Base-by-base conservation (phyloP, 139 green algal species). In the Chlamydomonas schloesseri region DNA sequence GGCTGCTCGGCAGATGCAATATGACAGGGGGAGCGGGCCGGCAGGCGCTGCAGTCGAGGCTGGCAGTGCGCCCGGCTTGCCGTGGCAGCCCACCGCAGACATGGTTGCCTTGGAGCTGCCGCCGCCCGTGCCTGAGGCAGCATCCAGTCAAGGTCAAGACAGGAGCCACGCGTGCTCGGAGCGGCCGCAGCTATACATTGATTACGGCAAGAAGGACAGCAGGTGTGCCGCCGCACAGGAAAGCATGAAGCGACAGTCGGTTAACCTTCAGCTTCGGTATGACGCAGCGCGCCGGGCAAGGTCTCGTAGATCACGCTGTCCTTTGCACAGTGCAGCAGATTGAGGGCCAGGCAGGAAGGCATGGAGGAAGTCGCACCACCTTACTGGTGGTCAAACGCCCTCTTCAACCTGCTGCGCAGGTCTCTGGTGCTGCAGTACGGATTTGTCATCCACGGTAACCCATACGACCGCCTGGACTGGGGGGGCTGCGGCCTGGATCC, bases 341-440 rank as follows among this genome's bases (percentile, higher is more conserved):
- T n/a, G n/a, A n/a, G n/a, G n/a, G n/a, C n/a, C n/a, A n/a, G n/a
- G n/a, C n/a, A n/a, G n/a, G n/a, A n/a, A n/a, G n/a, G n/a, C n/a
- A n/a, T n/a, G n/a, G n/a, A n/a, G n/a, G n/a, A n/a, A n/a, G n/a
- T n/a, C n/a, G n/a, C n/a, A n/a, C n/a, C n/a, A n/a, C n/a, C n/a
- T n/a, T n/a, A n/a, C n/a, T n/a, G n/a, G n/a, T n/a, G n/a, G n/a
- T n/a, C n/a, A n/a, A n/a, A n/a, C n/a, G n/a, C n/a, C n/a, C n/a
- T n/a, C n/a, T n/a, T n/a, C 33, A 10, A 18, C 17, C 6, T 64
- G 80, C 6, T 64, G 80, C 31, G 33, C 88, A 95, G 91, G 81
- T 71, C 91, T 5, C 75, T 95, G 53, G 86, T 95, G 60, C 84
- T 92, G 60, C 87, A 91, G 77, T 94, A 95, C 46, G 93, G 90